Evolutionary conservation across 2,329 filamentous ascomycete species (phyloP), one percentile per base, ranked within the genome.

Genomic region (Conoideocrella luteorostrata): DNA sequence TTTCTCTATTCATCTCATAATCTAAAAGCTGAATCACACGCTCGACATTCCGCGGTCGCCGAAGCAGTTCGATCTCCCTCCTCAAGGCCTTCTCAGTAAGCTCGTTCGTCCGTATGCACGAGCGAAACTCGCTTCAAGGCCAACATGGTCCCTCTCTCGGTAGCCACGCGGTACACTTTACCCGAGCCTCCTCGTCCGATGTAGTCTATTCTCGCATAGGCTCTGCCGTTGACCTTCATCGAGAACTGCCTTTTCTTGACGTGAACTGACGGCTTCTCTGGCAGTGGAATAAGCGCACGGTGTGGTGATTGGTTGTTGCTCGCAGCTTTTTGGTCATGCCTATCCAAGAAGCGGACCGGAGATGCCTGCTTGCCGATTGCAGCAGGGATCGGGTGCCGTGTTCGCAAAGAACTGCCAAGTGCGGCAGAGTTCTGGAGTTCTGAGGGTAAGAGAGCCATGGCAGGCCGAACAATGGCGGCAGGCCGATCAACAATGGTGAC

Each of bases 101-200:
- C 52, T 93, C n/a, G n/a, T n/a, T n/a, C 88, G 58, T 98, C 91
- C 21, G 88, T 86, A 55, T 91, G 86, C 58, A 95, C 89, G 7
- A 97, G 74, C 41, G 91, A 88, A 20, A 98, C 93, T 39, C 88
- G 78, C 68, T 98, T 98, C 52, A 98, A 68, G 1, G 93, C 93
- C 64, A 95, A 90, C 65, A 95, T 88, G 62, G 90, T 94, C 57
- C 88, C 90, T 58, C 96, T 97, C 63, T 98, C 93, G 0, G 93
- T 91, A 72, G 95, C 94, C 26, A 98, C 93, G 37, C 89, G 84
- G 64, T 95, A 98, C 2, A 98, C 93, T 58, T 94, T 90, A 39
- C 86, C 90, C 53, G 88, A 96, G 24, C 93, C 93, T 49, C 93
- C 93, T 46, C 90, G 84, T 9, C 93, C 93, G 52, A 98, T 83